Base-by-base conservation (phyloP, 2,329 filamentous ascomycete species). In the Cordyceps militaris region DNA sequence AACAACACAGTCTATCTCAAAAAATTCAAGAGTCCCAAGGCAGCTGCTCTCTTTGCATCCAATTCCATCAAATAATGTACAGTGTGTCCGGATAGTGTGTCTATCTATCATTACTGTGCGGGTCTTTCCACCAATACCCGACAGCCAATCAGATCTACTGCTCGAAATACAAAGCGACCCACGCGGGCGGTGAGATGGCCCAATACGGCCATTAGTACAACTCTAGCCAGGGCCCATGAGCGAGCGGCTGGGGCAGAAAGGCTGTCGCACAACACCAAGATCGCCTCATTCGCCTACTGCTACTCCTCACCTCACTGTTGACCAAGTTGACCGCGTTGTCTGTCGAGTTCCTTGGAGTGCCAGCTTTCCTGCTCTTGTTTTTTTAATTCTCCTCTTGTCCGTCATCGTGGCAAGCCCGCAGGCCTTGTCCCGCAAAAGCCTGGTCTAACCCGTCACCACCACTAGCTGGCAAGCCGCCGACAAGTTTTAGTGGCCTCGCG, bases 161-260 rank as follows among this genome's bases (percentile, higher is more conserved):
- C 14, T 19, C 28, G 26, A 4, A 4, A 10, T 21, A 14, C 38
- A 28, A 38, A 50, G 42, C 57, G 46, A 47, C 16, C 46, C 57
- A 52, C 53, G 52, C 47, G 58, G 58, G 58, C 58, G 58, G 58
- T 60, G 58, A 60, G 58, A 49, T 54, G 58, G 38, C 47, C 58
- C 36, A 54, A 54, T 59, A 56, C 23, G 57, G 57, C 57, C 38
- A 42, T 49, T 43, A 19, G 34, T 14, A 55, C 46, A 34, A 46
- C 46, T 44, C 46, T 28, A 55, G 44, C 52, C 57, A 32, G 40
- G 19, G 14, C 14, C 16, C n/a, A 13, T 38, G 34, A 14, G 6
- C 5, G n/a, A 43, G 30, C 10, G 24, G 52, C 57, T 48, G 58
- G 54, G 58, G 58, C 58, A 60, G 58, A 60, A 60, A 54, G 42